Evolutionary conservation across 75 land plant genomes (phyloP).

Genomic region (Picea sitchensis): DNA sequence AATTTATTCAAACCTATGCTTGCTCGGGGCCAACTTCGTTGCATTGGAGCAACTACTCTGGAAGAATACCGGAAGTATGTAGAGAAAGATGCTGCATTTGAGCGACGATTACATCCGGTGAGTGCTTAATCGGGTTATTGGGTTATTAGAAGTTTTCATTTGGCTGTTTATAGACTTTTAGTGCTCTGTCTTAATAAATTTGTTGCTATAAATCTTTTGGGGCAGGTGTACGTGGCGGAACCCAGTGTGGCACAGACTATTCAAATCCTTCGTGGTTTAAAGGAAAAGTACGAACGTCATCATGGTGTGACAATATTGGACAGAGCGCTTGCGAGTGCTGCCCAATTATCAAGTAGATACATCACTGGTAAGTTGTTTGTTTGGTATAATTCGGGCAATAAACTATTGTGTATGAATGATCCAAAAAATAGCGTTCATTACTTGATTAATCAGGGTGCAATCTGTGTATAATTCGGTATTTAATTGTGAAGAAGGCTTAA

Average conservation of each 20-base stretch:
- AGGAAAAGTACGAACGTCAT: constrained; percentile 94
- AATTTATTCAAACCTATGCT: constrained; percentile 99
- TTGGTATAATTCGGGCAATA: too few species aligned
- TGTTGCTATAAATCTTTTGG: neutral
- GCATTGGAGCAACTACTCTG: constrained; percentile 96
- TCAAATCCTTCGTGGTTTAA: constrained; percentile 83
- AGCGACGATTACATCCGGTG: constrained; percentile 89
- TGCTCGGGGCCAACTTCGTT: constrained; percentile 87
- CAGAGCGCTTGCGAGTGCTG: constrained; percentile 87
- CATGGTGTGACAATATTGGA: constrained; percentile 97
- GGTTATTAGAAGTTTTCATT: neutral
- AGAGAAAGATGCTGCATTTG: constrained; percentile 99
- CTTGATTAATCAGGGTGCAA: neutral
- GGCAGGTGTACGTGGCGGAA: constrained; percentile 87
- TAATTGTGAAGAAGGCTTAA: too few species aligned
- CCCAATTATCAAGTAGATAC: constrained; percentile 83
- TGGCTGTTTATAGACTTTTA: neutral
- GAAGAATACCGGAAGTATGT: constrained; percentile 98
- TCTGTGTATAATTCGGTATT: too few species aligned
- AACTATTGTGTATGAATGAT: too few species aligned
- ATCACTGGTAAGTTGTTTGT: constrained; percentile 58
- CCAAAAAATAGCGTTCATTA: neutral
- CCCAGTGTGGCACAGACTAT: constrained; percentile 91
- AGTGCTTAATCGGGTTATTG: neutral
- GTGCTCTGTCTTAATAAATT: neutral